Conservation (phyloP, 345 rosid species). For the Gossypioides kirkii region DNA sequence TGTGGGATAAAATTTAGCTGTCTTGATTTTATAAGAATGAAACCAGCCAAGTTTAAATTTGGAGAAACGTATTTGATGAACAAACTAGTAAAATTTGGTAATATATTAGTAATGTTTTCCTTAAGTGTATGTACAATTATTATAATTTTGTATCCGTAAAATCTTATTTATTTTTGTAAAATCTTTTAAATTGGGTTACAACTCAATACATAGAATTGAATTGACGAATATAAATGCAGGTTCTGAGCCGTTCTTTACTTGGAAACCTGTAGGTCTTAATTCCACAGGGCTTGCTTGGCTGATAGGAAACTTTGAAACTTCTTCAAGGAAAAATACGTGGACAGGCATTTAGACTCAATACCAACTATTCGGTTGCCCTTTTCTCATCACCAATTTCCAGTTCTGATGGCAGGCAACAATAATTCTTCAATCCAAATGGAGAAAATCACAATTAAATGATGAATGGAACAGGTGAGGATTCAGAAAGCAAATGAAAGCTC, state of each 20-base stretch:
- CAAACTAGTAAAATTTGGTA: too few species aligned
- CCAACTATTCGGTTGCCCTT: not conserved
- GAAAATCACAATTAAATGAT: slow-evolving; percentile 7
- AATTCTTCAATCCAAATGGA: not conserved
- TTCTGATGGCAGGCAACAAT: not conserved
- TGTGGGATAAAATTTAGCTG: too few species aligned
- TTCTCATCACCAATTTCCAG: not conserved
- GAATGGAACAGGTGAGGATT: not conserved
- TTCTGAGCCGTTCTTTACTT: not conserved
- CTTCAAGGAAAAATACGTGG: not conserved
- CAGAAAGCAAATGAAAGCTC: not conserved
- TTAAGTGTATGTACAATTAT: too few species aligned
- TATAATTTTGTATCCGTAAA: too few species aligned
- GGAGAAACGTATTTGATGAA: too few species aligned
- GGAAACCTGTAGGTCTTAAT: not conserved
- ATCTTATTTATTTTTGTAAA: too few species aligned
- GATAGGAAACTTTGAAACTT: not conserved
- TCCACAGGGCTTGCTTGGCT: not conserved
- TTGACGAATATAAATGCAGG: not conserved
- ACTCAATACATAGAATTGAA: not conserved
- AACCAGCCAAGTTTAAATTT: too few species aligned
- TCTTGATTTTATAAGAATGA: too few species aligned
- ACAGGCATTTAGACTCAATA: not conserved
- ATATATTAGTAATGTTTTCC: too few species aligned
- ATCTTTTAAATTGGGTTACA: not conserved